Percentiles rank a stretch among this genome's conserved stretches.
Conservation (phyloP, 1,139 yeast genomes). For the Scheffersomyces titani region DNA sequence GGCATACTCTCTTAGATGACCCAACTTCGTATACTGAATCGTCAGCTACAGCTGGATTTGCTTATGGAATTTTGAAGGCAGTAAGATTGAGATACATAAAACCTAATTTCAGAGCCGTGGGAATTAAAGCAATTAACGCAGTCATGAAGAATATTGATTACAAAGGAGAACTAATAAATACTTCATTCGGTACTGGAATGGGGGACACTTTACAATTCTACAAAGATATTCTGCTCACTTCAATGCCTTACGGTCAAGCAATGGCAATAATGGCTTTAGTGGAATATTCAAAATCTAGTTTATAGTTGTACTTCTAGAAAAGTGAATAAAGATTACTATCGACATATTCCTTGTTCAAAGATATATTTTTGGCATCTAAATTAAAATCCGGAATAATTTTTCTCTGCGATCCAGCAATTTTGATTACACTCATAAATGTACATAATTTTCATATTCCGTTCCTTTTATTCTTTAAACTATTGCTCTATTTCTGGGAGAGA, state of each 20-base stretch:
- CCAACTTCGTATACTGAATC: conserved; percentile 29
- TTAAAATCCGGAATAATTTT: neutral
- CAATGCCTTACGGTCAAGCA: conserved; percentile 39
- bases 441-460: neutral
- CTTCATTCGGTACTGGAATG: conserved; percentile 37
- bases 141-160: conserved; percentile 24
- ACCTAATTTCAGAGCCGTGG: conserved; percentile 19
- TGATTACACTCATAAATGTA: too few relatives aligned
- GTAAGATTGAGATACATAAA: conserved; percentile 23
- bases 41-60: conserved; percentile 37
- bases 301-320: conserved; percentile 6
- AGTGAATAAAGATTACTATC: too few relatives aligned
- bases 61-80: conserved; percentile 33
- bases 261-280: conserved; percentile 37
- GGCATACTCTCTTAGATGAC: conserved; percentile 35
- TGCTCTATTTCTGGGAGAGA: too few relatives aligned
- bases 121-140: conserved; percentile 27
- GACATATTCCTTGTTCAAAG: too few relatives aligned
- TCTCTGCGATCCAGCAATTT: too few relatives aligned
- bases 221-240: conserved; percentile 31
- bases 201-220: conserved; percentile 30
- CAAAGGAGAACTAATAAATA: conserved; percentile 29
- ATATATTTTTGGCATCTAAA: neutral
- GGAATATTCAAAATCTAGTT: conserved; percentile 22
- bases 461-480: too few relatives aligned